These are phyloP conservation scores for Porphyrellus cyaneotinctus DNA, from an alignment of 768 basidiomycete genomes.

Conservation along the genomic window DNA sequence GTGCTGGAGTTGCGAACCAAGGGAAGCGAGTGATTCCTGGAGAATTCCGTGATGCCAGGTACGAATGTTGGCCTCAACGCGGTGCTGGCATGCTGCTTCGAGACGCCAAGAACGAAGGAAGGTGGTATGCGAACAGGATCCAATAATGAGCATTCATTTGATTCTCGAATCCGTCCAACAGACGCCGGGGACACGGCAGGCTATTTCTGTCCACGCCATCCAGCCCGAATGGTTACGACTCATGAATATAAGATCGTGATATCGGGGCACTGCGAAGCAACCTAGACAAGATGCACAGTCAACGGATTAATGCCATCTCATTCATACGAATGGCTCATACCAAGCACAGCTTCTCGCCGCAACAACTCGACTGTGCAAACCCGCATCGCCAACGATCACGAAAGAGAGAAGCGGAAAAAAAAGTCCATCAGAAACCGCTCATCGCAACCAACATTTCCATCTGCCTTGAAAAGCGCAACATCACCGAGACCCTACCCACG, in stretches of 20 bases:
- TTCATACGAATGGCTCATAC: constrained; percentile 10
- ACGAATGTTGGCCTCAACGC: not conserved
- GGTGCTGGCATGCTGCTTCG: not conserved
- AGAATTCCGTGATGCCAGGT: not conserved
- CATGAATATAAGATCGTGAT: not conserved
- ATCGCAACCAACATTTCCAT: constrained; percentile 7
- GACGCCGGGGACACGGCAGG: constrained; percentile 1
- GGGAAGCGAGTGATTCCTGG: not conserved
- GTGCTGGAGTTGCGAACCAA: not conserved
- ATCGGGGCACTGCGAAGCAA: not conserved
- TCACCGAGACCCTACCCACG: constrained; percentile 6
- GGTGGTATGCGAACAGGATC: not conserved
- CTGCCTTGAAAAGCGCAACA: not conserved
- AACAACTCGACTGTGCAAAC: not conserved
- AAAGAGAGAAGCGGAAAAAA: not conserved
- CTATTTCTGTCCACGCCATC: constrained; percentile 4
- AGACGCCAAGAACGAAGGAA: not conserved
- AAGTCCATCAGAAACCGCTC: constrained; percentile 8
- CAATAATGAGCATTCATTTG: not conserved
- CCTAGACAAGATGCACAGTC: constrained; percentile 3
- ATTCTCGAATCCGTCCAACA: constrained; percentile 1
- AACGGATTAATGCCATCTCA: constrained; percentile 1
- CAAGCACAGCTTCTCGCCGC: constrained; percentile 1
- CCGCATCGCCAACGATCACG: not conserved
- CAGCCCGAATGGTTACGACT: not conserved